phyloP scores from a whole-genome alignment of 108 stramenopile genomes.

The Aurantiochytrium sp. region DNA sequence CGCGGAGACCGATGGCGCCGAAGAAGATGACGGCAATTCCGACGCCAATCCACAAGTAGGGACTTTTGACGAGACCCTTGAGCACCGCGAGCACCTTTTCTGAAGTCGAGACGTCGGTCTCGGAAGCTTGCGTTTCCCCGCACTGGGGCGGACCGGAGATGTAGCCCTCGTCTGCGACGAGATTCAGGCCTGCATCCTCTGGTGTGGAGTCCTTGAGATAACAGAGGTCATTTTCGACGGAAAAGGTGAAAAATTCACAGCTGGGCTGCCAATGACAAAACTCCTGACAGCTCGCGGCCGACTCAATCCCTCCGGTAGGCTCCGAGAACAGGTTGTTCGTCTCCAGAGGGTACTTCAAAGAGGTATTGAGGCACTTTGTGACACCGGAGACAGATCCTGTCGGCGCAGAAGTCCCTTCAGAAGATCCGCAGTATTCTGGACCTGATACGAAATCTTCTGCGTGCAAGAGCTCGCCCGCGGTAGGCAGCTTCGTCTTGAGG shows the following conservation, averaged over 20 bases:
- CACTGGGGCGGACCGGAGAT: background rate
- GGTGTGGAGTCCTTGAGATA: background rate
- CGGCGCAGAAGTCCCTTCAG: background rate
- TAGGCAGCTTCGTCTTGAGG: background rate
- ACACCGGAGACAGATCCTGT: background rate
- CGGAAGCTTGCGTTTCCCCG: too few relatives aligned
- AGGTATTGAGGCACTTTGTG: background rate
- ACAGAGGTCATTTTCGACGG: background rate
- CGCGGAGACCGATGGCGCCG: background rate
- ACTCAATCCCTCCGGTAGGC: background rate
- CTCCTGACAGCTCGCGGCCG: background rate
- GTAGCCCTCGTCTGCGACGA: background rate
- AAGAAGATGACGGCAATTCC: background rate
- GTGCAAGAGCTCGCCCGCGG: background rate
- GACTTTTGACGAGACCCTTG: background rate
- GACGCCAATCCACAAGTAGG: background rate
- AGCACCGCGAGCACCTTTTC: background rate
- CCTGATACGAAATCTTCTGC: background rate
- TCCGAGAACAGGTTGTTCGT: background rate
- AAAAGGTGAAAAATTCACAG: background rate
- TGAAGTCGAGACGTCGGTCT: too few relatives aligned
- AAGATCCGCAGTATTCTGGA: background rate
- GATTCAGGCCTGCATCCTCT: background rate
- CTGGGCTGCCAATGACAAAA: background rate
- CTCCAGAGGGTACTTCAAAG: background rate